Evolutionary conservation across 164 flowering plant genomes (phyloP), one percentile per base, ranked within the genome.

Genomic region (Taxillus chinensis): DNA sequence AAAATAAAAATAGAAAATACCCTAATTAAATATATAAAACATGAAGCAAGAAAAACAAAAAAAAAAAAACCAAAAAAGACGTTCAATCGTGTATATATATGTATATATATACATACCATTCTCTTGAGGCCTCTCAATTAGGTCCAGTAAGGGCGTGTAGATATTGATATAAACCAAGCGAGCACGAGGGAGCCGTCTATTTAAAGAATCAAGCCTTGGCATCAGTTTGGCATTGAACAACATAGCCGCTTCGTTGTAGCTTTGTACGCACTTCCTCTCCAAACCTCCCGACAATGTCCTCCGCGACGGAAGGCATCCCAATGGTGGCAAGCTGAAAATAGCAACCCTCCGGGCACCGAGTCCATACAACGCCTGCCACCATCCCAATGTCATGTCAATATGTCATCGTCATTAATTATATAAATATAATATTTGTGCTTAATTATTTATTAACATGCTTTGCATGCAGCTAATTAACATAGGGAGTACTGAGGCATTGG

Each of bases 261-360:
- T 7, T 45, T 71, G 70, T 7, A 55, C 69, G 49, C 83, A 78
- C 5, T 17, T 50, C 66, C 79, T 69, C 11, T 41, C 12, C 13
- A 40, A 8, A 13, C 83, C 83, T 60, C 83, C 83, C 5, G 41
- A 64, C 37, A 80, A 45, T 0, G 83, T 80, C 67, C 81, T 75
- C 43, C 70, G 77, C 52, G 75, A 56, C 42, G 83, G 83, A 52
- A 77, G 62, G 41, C 82, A 79, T 41, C 83, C 81, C 49, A 78
- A 12, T 0, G 79, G 81, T 2, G 83, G 78, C 7, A 65, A 60
- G 41, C 81, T 54, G 12, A 65, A 54, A 6, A 79, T 71, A 1
- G 60, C 80, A 15, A 81, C 67, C 64, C 73, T 76, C 54, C 80
- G 45, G 2, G 73, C 80, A 11, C 82, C 85, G n/a, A 69, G 51